A percentile compares a stretch with the other conserved stretches of the same genome.
phyloP scores from a whole-genome alignment of 192 early-diverging fungal species.

The Anaeromyces robustus region DNA sequence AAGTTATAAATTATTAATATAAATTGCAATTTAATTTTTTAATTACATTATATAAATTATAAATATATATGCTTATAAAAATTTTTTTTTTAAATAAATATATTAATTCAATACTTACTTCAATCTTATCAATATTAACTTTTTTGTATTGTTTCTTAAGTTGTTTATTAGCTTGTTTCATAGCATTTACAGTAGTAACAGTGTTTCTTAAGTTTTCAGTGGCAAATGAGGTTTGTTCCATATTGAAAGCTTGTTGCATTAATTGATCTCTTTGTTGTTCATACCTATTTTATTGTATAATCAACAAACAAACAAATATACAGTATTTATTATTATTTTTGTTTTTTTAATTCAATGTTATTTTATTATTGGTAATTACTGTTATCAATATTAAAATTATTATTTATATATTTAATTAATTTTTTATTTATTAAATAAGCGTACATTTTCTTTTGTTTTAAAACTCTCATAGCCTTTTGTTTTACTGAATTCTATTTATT shows the following conservation, averaged over 20 bases:
- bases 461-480: slow-evolving; percentile 70
- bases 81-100: neutral
- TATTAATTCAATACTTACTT: slow-evolving; percentile 31
- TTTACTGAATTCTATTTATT: slow-evolving; percentile 64
- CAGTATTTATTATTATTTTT: no score
- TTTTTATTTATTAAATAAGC: neutral
- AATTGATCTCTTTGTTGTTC: slow-evolving; percentile 88
- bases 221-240: slow-evolving; percentile 86
- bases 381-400: no score
- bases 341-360: no score
- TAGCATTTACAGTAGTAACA: slow-evolving; percentile 89
- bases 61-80: no score
- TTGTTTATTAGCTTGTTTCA: slow-evolving; percentile 86
- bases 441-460: slow-evolving; percentile 88
- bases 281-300: slow-evolving; percentile 26
- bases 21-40: neutral
- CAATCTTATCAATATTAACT: slow-evolving; percentile 86
- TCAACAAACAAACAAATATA: no score
- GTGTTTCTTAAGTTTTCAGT: slow-evolving; percentile 96
- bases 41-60: no score
- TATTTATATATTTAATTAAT: neutral
- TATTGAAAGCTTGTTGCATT: slow-evolving; percentile 94
- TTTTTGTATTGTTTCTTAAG: slow-evolving; percentile 95
- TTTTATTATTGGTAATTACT: no score
- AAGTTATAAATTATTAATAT: neutral